Conservation (phyloP, 495 filamentous ascomycete species). For the Aspergillus panamensis region DNA sequence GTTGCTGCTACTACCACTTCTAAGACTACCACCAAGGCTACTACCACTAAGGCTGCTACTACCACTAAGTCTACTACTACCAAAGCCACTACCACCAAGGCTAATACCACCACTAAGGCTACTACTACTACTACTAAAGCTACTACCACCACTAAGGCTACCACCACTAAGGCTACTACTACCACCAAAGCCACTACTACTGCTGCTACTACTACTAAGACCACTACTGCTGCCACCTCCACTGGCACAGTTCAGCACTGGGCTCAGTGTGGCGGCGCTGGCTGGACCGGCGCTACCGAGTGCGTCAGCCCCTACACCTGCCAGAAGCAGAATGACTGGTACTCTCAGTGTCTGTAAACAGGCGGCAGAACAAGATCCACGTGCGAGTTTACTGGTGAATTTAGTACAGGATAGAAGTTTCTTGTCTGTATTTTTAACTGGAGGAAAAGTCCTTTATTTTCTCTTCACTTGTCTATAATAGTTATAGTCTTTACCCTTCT, state of each 20-base stretch:
- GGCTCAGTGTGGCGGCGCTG: constrained; percentile 46
- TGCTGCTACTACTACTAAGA: constrained; percentile 1
- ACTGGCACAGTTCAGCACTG: constrained; percentile 27
- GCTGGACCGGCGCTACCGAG: constrained; percentile 34
- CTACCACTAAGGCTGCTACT: constrained; percentile 24
- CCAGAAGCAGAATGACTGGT: constrained; percentile 35
- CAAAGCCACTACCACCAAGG: constrained; percentile 16
- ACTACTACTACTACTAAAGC: constrained; percentile 10
- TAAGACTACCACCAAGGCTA: constrained; percentile 6
- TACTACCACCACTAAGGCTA: constrained; percentile 21
- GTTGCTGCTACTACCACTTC: constrained; percentile 17
- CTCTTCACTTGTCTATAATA: background rate
- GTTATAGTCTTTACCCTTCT: background rate
- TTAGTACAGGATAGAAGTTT: background rate
- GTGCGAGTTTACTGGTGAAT: background rate
- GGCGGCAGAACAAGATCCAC: background rate
- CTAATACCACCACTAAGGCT: constrained; percentile 12
- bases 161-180: constrained; percentile 22
- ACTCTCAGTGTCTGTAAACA: constrained; percentile 37
- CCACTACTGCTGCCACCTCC: constrained; percentile 19
- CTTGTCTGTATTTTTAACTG: background rate
- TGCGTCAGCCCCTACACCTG: constrained; percentile 43
- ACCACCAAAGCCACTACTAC: constrained; percentile 16
- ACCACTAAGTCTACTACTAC: constrained; percentile 23
- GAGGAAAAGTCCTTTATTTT: background rate